A percentile compares a stretch with the other conserved stretches of the same genome.
These are phyloP conservation scores for Fusarium hainanense DNA, from an alignment of 2,329 filamentous ascomycete genomes.

Conservation along the genomic window DNA sequence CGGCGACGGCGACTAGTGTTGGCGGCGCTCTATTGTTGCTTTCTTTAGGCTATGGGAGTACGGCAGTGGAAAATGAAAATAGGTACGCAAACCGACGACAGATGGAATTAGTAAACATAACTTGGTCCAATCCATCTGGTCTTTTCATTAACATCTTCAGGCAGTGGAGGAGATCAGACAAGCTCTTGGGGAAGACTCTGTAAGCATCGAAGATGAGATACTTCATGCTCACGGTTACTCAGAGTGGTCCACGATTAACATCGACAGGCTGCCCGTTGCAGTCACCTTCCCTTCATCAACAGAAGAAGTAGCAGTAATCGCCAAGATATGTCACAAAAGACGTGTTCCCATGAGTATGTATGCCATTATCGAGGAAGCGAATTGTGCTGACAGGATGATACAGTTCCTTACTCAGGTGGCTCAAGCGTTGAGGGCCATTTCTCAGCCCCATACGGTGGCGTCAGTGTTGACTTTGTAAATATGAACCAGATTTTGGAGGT, in stretches of 20 bases:
- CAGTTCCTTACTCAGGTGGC: slow-evolving; percentile 82
- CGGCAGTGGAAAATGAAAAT: rapidly evolving
- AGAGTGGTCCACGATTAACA: slow-evolving; percentile 72
- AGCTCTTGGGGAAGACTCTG: slow-evolving; percentile 60
- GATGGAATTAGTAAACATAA: background rate
- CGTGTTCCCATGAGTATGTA: slow-evolving; percentile 74
- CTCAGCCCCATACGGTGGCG: slow-evolving; percentile 84
- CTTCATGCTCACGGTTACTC: slow-evolving; percentile 72
- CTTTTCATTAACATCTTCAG: slow-evolving; percentile 46
- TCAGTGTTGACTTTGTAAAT: slow-evolving; percentile 87
- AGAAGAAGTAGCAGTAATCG: slow-evolving; percentile 68
- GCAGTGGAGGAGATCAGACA: slow-evolving; percentile 65
- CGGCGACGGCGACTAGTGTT: background rate
- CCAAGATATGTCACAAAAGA: slow-evolving; percentile 78
- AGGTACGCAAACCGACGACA: background rate
- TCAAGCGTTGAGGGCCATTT: slow-evolving; percentile 91
- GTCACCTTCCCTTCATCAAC: slow-evolving; percentile 72
- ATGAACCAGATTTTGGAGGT: slow-evolving; percentile 87
- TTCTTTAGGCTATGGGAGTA: background rate
- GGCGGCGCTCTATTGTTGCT: background rate
- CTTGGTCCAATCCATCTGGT: rapidly evolving
- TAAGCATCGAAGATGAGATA: slow-evolving; percentile 71
- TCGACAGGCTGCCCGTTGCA: slow-evolving; percentile 69
- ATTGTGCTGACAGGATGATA: rapidly evolving
- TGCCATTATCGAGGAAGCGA: rapidly evolving